phyloP scores from a whole-genome alignment of 2,329 filamentous ascomycete species.

The Fusarium annulatum region DNA sequence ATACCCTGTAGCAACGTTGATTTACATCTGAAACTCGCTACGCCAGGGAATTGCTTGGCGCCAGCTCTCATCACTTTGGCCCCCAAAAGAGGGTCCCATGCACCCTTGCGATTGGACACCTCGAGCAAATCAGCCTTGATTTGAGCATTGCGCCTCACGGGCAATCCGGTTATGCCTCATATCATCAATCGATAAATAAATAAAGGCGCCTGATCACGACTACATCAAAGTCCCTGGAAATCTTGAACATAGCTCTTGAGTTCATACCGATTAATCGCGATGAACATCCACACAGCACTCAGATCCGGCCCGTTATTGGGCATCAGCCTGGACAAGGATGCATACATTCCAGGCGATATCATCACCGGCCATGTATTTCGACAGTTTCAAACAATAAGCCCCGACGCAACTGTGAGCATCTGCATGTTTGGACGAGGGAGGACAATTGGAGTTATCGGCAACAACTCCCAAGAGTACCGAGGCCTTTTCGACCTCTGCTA shows the following conservation, averaged over 20 bases:
- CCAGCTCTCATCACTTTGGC: neutral
- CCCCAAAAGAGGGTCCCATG: neutral
- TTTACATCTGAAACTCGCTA: neutral
- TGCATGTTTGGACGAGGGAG: constrained; percentile 43
- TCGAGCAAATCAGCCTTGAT: neutral
- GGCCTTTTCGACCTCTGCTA: neutral
- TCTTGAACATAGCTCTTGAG: rapidly evolving
- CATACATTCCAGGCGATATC: constrained; percentile 41
- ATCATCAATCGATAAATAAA: too few relatives aligned
- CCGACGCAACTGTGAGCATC: constrained; percentile 36
- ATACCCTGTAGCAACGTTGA: too few relatives aligned
- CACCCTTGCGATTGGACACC: neutral
- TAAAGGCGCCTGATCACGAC: neutral
- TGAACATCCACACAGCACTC: neutral
- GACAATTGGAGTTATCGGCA: constrained; percentile 31
- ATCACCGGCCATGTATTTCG: constrained; percentile 44
- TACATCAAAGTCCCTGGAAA: too few relatives aligned
- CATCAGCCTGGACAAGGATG: constrained; percentile 14
- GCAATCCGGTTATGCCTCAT: neutral
- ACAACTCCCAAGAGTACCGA: constrained; percentile 36
- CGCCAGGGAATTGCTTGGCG: neutral
- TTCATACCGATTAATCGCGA: neutral
- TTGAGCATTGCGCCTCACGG: neutral
- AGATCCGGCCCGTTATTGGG: neutral
- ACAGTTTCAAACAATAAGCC: constrained; percentile 30